These are phyloP conservation scores for Quercus suber DNA, from an alignment of 306 rosid genomes.

Conservation along the genomic window DNA sequence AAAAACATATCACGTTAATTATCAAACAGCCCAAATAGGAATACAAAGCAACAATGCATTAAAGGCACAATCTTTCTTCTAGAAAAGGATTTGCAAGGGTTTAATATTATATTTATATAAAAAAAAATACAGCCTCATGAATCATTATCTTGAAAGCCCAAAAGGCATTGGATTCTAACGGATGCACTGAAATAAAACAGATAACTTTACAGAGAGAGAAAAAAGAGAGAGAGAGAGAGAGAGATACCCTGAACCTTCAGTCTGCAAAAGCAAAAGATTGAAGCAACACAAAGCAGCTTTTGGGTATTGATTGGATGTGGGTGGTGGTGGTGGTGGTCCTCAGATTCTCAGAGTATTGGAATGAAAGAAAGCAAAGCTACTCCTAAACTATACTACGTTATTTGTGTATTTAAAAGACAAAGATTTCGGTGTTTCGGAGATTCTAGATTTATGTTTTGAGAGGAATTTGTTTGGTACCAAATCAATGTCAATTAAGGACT, in stretches of 20 bases:
- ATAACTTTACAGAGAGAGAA: background rate
- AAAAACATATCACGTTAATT: background rate
- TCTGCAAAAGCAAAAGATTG: background rate
- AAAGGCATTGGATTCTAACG: background rate
- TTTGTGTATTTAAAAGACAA: no score
- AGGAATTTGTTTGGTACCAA: conserved; percentile 6
- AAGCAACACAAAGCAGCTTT: background rate
- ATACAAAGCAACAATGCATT: background rate
- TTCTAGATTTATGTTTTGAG: no score
- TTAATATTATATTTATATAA: background rate
- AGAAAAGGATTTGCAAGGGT: background rate
- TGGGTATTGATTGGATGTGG: background rate
- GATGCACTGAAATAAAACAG: background rate
- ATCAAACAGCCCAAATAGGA: background rate
- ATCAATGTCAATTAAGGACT: conserved; percentile 7
- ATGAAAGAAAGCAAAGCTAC: no score
- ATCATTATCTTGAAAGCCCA: conserved; percentile 15
- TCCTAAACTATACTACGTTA: no score
- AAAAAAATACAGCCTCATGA: background rate
- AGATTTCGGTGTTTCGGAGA: no score
- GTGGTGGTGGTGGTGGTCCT: background rate
- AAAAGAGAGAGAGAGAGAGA: background rate
- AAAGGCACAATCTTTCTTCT: background rate
- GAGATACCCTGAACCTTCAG: conserved; percentile 3
- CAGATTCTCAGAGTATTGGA: background rate